These are phyloP conservation scores for Gastrolobium bilobum DNA, from an alignment of 306 rosid species.

Conservation along the genomic window DNA sequence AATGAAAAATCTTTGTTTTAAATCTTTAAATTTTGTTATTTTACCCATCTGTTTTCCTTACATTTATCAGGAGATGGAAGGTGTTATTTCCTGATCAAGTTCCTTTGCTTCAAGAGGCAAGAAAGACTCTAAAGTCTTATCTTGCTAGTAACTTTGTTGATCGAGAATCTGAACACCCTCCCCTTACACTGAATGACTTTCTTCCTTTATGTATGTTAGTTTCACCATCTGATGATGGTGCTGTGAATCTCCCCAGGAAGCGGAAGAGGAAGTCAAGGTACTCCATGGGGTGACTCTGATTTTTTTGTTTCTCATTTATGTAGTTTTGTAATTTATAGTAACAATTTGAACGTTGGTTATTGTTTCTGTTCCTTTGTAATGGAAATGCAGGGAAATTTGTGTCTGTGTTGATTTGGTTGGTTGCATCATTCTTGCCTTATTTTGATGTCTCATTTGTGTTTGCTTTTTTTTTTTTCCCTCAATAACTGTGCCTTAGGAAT, in stretches of 20 bases:
- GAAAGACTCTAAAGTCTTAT: constrained; percentile 69
- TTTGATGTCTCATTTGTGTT: background rate
- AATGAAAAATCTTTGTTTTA: constrained; percentile 10
- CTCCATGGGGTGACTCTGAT: too few species aligned
- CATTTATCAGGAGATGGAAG: constrained; percentile 86
- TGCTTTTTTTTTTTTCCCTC: background rate
- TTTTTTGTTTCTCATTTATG: too few species aligned
- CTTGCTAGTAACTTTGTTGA: constrained; percentile 79
- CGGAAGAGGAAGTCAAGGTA: constrained; percentile 64
- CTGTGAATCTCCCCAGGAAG: constrained; percentile 44
- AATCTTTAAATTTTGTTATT: background rate
- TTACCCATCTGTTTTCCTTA: constrained; percentile 23
- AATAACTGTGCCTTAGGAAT: constrained; percentile 58
- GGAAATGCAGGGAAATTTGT: background rate
- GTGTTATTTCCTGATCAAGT: constrained; percentile 76
- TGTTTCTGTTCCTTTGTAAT: constrained; percentile 6
- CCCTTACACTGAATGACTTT: constrained; percentile 73
- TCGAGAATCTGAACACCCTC: constrained; percentile 86
- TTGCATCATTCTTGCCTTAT: constrained; percentile 13
- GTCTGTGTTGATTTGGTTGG: background rate
- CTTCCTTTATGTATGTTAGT: constrained; percentile 56
- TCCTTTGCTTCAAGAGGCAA: constrained; percentile 73
- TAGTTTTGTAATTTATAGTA: too few species aligned
- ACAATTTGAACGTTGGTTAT: too few species aligned
- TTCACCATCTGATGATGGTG: constrained; percentile 45